These are phyloP conservation scores for Rossbeevera mucosa DNA, from an alignment of 768 basidiomycete species.

Conservation along the genomic window DNA sequence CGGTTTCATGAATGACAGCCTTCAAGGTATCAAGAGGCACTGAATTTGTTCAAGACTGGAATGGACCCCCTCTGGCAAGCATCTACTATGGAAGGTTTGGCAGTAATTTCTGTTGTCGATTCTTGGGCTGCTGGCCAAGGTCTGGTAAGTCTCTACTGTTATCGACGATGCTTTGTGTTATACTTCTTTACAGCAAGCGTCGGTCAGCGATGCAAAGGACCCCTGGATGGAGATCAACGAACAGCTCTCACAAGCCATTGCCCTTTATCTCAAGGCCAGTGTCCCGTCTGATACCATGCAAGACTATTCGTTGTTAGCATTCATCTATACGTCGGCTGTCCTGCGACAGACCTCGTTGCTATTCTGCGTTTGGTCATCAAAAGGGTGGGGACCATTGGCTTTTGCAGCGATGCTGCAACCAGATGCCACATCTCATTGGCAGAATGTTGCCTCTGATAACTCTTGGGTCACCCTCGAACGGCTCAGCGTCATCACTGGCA, in stretches of 20 bases:
- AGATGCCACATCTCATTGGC: conserved; percentile 53
- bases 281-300: conserved; percentile 49
- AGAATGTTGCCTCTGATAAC: conserved; percentile 51
- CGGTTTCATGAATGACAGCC: conserved; percentile 17
- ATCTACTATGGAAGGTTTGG: conserved; percentile 79
- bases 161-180: conserved; percentile 1
- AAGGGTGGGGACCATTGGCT: conserved; percentile 80
- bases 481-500: conserved; percentile 61
- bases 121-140: conserved; percentile 78
- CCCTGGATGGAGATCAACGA: conserved; percentile 76
- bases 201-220: conserved; percentile 49
- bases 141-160: conserved; percentile 44
- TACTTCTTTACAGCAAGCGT: conserved; percentile 45
- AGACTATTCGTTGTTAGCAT: conserved; percentile 58
- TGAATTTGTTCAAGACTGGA: conserved; percentile 66
- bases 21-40: conserved; percentile 79
- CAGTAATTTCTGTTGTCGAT: conserved; percentile 73
- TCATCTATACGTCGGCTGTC: conserved; percentile 61
- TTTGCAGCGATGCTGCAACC: conserved; percentile 72
- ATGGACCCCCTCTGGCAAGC: conserved; percentile 89
- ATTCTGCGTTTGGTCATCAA: conserved; percentile 78
- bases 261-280: conserved; percentile 56
- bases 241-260: conserved; percentile 59
- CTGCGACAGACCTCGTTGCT: conserved; percentile 71
- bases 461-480: conserved; percentile 57